Conservation (phyloP, 2,329 filamentous ascomycete species). For the Apiospora pterosperma region DNA sequence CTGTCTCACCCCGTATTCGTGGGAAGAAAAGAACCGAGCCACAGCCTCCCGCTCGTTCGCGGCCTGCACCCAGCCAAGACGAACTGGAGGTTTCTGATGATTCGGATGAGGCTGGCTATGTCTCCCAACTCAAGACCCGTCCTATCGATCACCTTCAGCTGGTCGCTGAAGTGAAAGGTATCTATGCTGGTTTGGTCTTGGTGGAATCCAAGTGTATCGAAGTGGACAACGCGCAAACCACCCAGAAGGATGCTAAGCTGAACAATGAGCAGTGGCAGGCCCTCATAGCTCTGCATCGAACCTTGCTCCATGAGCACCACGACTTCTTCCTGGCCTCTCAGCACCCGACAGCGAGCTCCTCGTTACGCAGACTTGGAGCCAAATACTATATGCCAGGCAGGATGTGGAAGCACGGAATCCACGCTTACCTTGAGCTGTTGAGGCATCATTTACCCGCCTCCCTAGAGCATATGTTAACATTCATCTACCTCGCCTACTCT, state of each 20-base stretch:
- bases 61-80: background rate
- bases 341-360: conserved; percentile 71
- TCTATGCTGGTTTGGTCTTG: conserved; percentile 80
- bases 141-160: conserved; percentile 76
- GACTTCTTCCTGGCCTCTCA: conserved; percentile 86
- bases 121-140: conserved; percentile 30
- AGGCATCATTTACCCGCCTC: conserved; percentile 71
- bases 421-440: conserved; percentile 76
- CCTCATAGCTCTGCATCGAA: conserved; percentile 76
- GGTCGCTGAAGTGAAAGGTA: conserved; percentile 76
- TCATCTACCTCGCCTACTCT: conserved; percentile 87
- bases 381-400: conserved; percentile 90
- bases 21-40: background rate
- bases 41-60: too few species aligned
- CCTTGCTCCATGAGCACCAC: conserved; percentile 76
- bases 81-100: background rate
- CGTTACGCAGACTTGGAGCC: conserved; percentile 64
- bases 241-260: conserved; percentile 38
- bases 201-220: conserved; percentile 87
- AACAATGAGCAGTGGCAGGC: conserved; percentile 78
- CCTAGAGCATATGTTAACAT: conserved; percentile 85
- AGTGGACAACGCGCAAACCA: conserved; percentile 63
- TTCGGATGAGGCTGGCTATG: background rate
- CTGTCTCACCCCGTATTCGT: background rate
- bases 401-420: conserved; percentile 94